phyloP scores from a whole-genome alignment of 1,139 yeast genomes.

The Blastobotrys buckinghamii region DNA sequence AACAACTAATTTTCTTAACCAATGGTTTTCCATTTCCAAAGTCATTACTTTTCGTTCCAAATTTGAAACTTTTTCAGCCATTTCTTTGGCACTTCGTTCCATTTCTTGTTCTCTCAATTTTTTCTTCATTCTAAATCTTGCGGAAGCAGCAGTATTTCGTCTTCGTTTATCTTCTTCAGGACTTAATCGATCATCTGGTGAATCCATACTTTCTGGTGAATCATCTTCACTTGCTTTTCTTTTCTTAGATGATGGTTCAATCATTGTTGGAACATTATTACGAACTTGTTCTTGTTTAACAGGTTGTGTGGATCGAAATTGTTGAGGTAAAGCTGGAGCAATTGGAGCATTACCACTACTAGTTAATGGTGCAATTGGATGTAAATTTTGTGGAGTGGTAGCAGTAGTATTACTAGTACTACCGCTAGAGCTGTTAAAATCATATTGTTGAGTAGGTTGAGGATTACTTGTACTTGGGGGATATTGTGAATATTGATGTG shows the following conservation, averaged over 20 bases:
- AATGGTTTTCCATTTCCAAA: slow-evolving; percentile 76
- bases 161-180: slow-evolving; percentile 60
- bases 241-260: slow-evolving; percentile 12
- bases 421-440: no score
- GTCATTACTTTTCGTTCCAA: slow-evolving; percentile 61
- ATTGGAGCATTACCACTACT: not conserved
- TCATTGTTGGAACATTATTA: not conserved
- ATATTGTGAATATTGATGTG: slow-evolving; percentile 5
- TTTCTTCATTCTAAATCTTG: slow-evolving; percentile 74
- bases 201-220: not conserved
- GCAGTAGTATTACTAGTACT: no score
- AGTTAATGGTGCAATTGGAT: not conserved
- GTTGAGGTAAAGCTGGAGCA: slow-evolving; percentile 1
- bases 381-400: not conserved
- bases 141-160: slow-evolving; percentile 76
- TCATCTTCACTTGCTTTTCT: slow-evolving; percentile 9
- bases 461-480: no score
- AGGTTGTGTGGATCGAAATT: not conserved
- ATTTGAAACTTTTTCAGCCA: slow-evolving; percentile 53
- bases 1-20: slow-evolving; percentile 68
- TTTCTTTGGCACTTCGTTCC: slow-evolving; percentile 59
- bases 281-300: not conserved
- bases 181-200: slow-evolving; percentile 13
- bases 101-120: slow-evolving; percentile 79
- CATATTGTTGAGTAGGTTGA: no score